These are phyloP conservation scores for Ceratocystis cacaofunesta DNA, from an alignment of 2,329 filamentous ascomycete genomes.

Conservation along the genomic window DNA sequence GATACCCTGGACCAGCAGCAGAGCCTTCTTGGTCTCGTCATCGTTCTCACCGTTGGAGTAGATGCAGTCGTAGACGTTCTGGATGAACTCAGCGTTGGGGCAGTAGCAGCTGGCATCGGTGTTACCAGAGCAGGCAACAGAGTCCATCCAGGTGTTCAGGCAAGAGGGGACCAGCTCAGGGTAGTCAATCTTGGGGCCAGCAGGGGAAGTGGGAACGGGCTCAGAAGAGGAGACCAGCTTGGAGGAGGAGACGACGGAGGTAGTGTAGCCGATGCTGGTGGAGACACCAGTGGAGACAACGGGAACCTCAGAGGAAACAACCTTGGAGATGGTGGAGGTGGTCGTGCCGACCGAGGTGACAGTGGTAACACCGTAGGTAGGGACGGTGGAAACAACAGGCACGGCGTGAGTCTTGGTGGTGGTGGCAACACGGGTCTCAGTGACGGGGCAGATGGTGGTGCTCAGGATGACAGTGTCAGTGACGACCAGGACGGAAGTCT, in stretches of 20 bases:
- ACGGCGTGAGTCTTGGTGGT: constrained; percentile 25
- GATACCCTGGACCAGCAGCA: constrained; percentile 80
- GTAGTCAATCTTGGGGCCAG: constrained; percentile 33
- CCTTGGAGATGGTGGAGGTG: constrained; percentile 24
- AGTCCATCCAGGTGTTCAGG: constrained; percentile 77
- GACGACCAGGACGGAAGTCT: constrained; percentile 31
- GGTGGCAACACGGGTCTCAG: constrained; percentile 33
- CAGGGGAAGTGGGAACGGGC: constrained; percentile 26
- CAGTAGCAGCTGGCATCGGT: constrained; percentile 77
- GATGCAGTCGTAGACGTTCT: constrained; percentile 68
- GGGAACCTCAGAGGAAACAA: constrained; percentile 34
- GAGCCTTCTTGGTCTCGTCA: constrained; percentile 51
- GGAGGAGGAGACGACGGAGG: constrained; percentile 34
- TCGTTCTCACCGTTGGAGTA: constrained; percentile 56
- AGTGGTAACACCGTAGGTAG: constrained; percentile 17
- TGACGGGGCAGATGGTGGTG: constrained; percentile 48
- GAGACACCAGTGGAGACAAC: constrained; percentile 35
- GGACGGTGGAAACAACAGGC: constrained; percentile 17
- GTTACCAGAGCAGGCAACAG: constrained; percentile 67
- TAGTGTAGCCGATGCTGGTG: constrained; percentile 33
- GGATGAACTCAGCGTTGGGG: constrained; percentile 59
- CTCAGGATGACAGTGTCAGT: constrained; percentile 41
- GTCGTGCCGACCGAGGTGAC: constrained; percentile 16
- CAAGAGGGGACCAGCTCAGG: constrained; percentile 70
- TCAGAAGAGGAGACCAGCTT: constrained; percentile 29